phyloP scores from a whole-genome alignment of 2,329 filamentous ascomycete species.

The Colletotrichum aenigma region DNA sequence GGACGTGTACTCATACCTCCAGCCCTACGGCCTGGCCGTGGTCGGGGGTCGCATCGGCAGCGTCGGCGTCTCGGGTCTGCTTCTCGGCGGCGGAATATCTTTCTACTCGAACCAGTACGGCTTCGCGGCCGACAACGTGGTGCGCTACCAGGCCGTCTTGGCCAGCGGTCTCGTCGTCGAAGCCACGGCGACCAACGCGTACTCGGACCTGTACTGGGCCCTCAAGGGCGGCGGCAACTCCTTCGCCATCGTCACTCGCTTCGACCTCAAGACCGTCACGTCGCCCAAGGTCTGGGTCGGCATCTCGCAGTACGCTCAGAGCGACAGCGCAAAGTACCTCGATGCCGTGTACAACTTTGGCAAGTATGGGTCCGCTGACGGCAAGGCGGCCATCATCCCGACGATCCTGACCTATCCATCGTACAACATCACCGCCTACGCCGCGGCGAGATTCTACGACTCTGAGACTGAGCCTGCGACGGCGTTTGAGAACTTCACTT shows the following conservation, averaged over 20 bases:
- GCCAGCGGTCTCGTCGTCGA: conserved; percentile 41
- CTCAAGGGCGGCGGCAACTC: conserved; percentile 39
- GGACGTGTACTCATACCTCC: conserved; percentile 30
- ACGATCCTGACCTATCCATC: conserved; percentile 20
- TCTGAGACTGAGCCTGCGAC: conserved; percentile 1
- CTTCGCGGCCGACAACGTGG: conserved; percentile 30
- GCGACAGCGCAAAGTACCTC: conserved; percentile 9
- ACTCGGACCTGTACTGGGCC: conserved; percentile 38
- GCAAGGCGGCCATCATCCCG: conserved; percentile 22
- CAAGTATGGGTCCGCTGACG: conserved; percentile 12
- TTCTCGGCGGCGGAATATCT: conserved; percentile 35
- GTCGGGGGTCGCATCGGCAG: conserved; percentile 30
- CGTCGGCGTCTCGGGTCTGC: conserved; percentile 32
- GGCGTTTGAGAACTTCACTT: conserved; percentile 21
- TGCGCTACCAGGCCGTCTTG: conserved; percentile 46
- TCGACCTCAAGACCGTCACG: conserved; percentile 26
- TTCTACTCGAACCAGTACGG: conserved; percentile 33
- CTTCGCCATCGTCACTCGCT: conserved; percentile 39
- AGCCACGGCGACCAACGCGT: conserved; percentile 32
- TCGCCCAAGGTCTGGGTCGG: conserved; percentile 11
- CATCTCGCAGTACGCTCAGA: conserved; percentile 11
- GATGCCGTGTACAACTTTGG: conserved; percentile 24
- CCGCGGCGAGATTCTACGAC: conserved; percentile 19
- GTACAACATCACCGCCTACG: conserved; percentile 16
- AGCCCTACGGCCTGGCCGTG: conserved; percentile 24